These are phyloP conservation scores for Lophiotrema nucula DNA, from an alignment of 495 filamentous ascomycete genomes.

Conservation along the genomic window DNA sequence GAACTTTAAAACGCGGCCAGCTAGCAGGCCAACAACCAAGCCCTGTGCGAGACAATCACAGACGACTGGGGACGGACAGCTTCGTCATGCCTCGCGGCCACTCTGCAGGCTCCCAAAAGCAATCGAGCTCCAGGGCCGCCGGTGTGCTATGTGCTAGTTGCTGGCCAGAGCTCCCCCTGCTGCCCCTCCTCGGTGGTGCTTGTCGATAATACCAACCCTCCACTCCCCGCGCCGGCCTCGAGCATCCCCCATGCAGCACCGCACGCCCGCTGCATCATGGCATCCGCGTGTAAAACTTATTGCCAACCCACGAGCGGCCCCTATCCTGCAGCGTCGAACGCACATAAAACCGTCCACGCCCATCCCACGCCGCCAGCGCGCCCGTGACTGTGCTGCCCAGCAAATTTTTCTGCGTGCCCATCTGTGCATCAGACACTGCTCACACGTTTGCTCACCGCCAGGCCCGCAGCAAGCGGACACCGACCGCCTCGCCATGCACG, in stretches of 20 bases:
- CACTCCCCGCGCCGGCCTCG: conserved; percentile 18
- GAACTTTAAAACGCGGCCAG: conserved; percentile 5
- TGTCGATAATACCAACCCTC: conserved; percentile 27
- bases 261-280: background rate
- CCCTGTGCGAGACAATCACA: no score
- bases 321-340: conserved; percentile 1
- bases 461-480: no score
- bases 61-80: no score
- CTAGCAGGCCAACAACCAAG: conserved; percentile 12
- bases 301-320: conserved; percentile 22
- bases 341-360: conserved; percentile 2
- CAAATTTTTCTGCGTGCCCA: conserved; percentile 9
- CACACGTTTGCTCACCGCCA: no score
- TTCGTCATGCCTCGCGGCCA: no score
- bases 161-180: conserved; percentile 34
- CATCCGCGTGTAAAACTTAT: conserved; percentile 17
- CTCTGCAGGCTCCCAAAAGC: conserved; percentile 15
- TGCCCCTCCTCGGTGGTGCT: conserved; percentile 29
- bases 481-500: no score
- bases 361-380: no score
- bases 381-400: conserved; percentile 11
- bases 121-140: conserved; percentile 16
- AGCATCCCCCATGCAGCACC: background rate
- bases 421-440: conserved; percentile 6
- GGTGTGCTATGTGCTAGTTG: conserved; percentile 2